Evolutionary conservation across 1,284 basidiomycete genomes (phyloP).

Genomic region (Heimioporus punctisporus): DNA sequence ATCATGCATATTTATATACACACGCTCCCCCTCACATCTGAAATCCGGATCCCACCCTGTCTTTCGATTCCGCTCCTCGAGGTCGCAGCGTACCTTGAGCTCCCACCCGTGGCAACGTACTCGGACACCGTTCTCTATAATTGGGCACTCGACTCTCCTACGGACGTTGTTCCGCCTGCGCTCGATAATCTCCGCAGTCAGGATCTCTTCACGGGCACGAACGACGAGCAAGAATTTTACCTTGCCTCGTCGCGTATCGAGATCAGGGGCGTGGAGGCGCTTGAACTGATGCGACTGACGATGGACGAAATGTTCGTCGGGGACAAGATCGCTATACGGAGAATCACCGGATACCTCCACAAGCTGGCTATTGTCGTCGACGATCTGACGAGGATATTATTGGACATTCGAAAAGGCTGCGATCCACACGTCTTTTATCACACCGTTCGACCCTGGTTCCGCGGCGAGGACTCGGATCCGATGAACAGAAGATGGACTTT

Average conservation of each 20-base stretch:
- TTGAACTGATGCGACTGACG: slow-evolving; percentile 85
- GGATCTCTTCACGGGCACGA: slow-evolving; percentile 80
- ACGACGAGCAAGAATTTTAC: slow-evolving; percentile 92
- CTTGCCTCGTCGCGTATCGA: slow-evolving; percentile 91
- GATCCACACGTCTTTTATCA: slow-evolving; percentile 85
- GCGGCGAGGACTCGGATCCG: slow-evolving; percentile 76
- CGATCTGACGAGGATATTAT: slow-evolving; percentile 61
- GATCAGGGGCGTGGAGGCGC: slow-evolving; percentile 84
- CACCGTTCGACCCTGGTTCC: slow-evolving; percentile 91
- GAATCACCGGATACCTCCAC: slow-evolving; percentile 76
- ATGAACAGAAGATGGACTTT: slow-evolving; percentile 75
- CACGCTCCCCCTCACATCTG: slow-evolving; percentile 56
- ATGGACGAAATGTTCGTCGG: slow-evolving; percentile 94
- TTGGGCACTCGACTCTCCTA: slow-evolving; percentile 57
- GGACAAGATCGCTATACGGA: slow-evolving; percentile 74
- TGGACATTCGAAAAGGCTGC: slow-evolving; percentile 72
- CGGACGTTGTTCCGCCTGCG: slow-evolving; percentile 25
- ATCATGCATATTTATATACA: slow-evolving; percentile 92
- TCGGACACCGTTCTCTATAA: slow-evolving; percentile 96
- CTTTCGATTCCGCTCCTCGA: slow-evolving; percentile 83
- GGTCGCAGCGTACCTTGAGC: slow-evolving; percentile 73
- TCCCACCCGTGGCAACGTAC: slow-evolving; percentile 93
- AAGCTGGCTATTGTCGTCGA: slow-evolving; percentile 71
- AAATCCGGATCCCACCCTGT: slow-evolving; percentile 67
- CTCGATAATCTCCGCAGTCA: slow-evolving; percentile 62